A percentile compares a stretch with the other conserved stretches of the same genome.
Conservation (phyloP, 129 eudicot species). For the Helianthus annuus region HanXRQr2.0-SUNRISE NC_035435.2:129450680-129451179, state of each 20-base stretch:
- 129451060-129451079: slow-evolving; percentile 45
- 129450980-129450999: slow-evolving; percentile 54
- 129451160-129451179: slow-evolving; percentile 46
- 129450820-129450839: slow-evolving; percentile 33
- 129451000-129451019: slow-evolving; percentile 57
- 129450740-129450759: slow-evolving; percentile 49
- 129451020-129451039: slow-evolving; percentile 28
- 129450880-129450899: slow-evolving; percentile 1
- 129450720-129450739: slow-evolving; percentile 28
- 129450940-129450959: slow-evolving; percentile 35
- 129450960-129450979: slow-evolving; percentile 71
- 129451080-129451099: slow-evolving; percentile 42
- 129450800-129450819: slow-evolving; percentile 27
- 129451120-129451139: slow-evolving; percentile 37
- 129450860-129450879: slow-evolving; percentile 25
- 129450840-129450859: slow-evolving; percentile 49
- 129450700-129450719: slow-evolving; percentile 24
- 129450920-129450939: slow-evolving; percentile 1
- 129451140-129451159: slow-evolving; percentile 53
- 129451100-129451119: slow-evolving; percentile 66
- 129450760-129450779: slow-evolving; percentile 24
- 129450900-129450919: slow-evolving; percentile 12
- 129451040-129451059: slow-evolving; percentile 57
- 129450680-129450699: slow-evolving; percentile 34
- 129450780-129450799: slow-evolving; percentile 28